A percentile compares a stretch with the other conserved stretches of the same genome.
Conservation (phyloP, 148 eudicot species). For the Rhododendron simsii region DNA sequence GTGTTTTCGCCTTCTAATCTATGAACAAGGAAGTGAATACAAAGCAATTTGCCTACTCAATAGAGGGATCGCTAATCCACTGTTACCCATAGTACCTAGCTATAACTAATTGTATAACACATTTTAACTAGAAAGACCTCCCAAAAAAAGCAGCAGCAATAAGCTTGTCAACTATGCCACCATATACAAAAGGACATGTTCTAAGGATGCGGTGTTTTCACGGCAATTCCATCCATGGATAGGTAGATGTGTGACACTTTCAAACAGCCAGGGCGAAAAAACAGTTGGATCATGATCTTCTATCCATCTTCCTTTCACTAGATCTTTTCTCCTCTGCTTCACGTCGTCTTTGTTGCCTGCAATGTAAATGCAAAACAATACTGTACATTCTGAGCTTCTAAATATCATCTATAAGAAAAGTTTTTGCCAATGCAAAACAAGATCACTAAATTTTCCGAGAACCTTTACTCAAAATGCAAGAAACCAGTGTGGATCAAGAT, state of each 20-base stretch:
- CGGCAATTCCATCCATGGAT: background rate
- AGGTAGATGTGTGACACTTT: background rate
- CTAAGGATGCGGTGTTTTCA: background rate
- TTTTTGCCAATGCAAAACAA: background rate
- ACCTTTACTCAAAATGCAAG: background rate
- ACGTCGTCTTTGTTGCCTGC: constrained; percentile 77
- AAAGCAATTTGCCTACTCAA: background rate
- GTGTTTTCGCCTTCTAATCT: background rate
- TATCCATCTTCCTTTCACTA: constrained; percentile 58
- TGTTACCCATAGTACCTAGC: background rate
- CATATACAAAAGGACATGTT: background rate
- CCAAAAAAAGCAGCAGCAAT: background rate
- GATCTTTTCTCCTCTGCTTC: constrained; percentile 64
- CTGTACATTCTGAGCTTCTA: background rate
- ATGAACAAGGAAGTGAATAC: background rate
- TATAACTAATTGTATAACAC: background rate
- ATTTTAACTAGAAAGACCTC: background rate
- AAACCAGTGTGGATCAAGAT: background rate
- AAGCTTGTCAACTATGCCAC: background rate
- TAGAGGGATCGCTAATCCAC: background rate
- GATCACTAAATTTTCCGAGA: background rate
- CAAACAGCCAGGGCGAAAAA: background rate
- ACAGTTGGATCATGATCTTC: constrained; percentile 40
- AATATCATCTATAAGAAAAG: background rate
- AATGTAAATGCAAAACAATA: background rate